Evolutionary conservation across 768 basidiomycete genomes (phyloP).

Genomic region (Pisolithus orientalis): DNA sequence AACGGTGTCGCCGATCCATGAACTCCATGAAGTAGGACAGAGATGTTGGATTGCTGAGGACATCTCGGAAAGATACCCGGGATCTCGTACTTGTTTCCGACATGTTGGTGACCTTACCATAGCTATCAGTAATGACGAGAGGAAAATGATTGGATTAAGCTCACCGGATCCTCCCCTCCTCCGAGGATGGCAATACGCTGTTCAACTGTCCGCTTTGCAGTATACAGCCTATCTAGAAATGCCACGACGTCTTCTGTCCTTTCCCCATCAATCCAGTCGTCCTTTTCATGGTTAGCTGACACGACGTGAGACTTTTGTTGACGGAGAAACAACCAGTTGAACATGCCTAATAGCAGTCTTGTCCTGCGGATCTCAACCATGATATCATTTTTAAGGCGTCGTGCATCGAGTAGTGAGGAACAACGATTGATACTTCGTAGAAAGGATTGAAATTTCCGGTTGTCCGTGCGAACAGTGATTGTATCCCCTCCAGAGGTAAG

Average conservation of each 20-base stretch:
- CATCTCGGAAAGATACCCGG: slow-evolving; percentile 61
- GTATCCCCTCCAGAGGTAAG: slow-evolving; percentile 47
- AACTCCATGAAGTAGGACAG: slow-evolving; percentile 98
- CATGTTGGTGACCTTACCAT: slow-evolving; percentile 32
- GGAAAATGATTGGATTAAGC: slow-evolving; percentile 9
- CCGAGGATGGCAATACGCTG: slow-evolving; percentile 77
- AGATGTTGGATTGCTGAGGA: slow-evolving; percentile 84
- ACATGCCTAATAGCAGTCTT: slow-evolving; percentile 58
- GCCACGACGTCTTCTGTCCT: slow-evolving; percentile 80
- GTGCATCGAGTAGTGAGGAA: slow-evolving; percentile 81
- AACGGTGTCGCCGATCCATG: slow-evolving; percentile 85
- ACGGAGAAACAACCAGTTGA: neutral
- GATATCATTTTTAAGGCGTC: slow-evolving; percentile 87
- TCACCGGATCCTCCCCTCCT: slow-evolving; percentile 59
- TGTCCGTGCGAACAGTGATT: slow-evolving; percentile 77
- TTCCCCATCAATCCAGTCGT: slow-evolving; percentile 84
- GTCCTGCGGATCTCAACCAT: slow-evolving; percentile 87
- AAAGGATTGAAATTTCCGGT: slow-evolving; percentile 87
- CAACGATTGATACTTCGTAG: slow-evolving; percentile 77
- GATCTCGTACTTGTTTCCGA: slow-evolving; percentile 41
- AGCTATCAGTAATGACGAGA: slow-evolving; percentile 1
- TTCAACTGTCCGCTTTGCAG: slow-evolving; percentile 84
- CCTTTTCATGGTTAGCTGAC: slow-evolving; percentile 77
- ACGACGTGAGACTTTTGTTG: slow-evolving; percentile 1
- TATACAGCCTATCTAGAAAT: slow-evolving; percentile 82